Base-by-base conservation (phyloP, 2,329 filamentous ascomycete species). In the Cladosporium sphaerospermum region DNA sequence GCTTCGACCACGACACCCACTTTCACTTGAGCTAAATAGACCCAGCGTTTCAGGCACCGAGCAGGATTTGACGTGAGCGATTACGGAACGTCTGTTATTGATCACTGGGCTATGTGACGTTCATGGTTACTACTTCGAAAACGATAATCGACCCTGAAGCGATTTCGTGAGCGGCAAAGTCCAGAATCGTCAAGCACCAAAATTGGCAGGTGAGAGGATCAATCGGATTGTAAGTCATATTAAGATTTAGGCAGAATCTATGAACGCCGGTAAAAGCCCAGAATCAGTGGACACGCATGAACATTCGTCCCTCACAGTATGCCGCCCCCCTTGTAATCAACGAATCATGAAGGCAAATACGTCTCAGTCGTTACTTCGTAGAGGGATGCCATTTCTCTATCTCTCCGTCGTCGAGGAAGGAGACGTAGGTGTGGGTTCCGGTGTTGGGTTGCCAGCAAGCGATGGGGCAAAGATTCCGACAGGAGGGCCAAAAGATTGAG, bases 401-500 rank as follows among this genome's bases (percentile, higher is more conserved):
- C 4, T 28, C 23, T 28, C 23, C 23, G 23, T 50, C 3, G 40
- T 51, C 18, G 34, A 16, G 6, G 48, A 39, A 14, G 47, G 11
- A 11, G 39, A 42, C 7, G 47, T 43, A 3, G 23, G 23, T 28
- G 23, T 28, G 23, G 23, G 23, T 28, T 28, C 23, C 23, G 23
- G 47, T 10, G 9, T 44, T n/a, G 48, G 48, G 2, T 51, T 9
- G 11, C 48, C 48, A 23, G 9, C 9, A 11, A 51, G 40, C 3
- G 48, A 36, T 3, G 48, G 39, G 6, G 40, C 48, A 4, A 51
- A 44, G 13, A 51, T 10, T 3, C 40, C 39, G 7, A 33, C 50
- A 9, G 50, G 48, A 9, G 55, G 53, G 23, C 57, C 57, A 33
- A 59, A 59, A 8, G 52, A 41, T 13, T 54, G 55, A 28, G 57